Evolutionary conservation across 495 filamentous ascomycete species (phyloP).

Genomic region (Talaromyces borbonicus): DNA sequence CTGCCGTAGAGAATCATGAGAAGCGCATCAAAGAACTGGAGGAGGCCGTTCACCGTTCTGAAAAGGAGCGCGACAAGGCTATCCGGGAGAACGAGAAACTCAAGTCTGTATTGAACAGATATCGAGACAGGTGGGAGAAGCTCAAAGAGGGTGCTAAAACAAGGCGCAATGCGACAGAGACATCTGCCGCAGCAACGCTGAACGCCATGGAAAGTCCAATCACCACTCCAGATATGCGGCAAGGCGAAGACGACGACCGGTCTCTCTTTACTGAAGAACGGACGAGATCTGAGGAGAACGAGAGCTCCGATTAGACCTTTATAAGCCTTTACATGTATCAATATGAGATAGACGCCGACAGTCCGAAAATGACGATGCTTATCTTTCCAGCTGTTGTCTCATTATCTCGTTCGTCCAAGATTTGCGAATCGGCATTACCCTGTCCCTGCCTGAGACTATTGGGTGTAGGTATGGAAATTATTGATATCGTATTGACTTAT

Average conservation of each 20-base stretch:
- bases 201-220: neutral
- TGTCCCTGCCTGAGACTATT: too few species aligned
- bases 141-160: constrained; percentile 76
- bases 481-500: too few species aligned
- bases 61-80: constrained; percentile 46
- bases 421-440: too few species aligned
- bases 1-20: constrained; percentile 23
- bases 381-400: too few species aligned
- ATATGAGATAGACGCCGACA: too few species aligned
- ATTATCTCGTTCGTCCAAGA: too few species aligned
- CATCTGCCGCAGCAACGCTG: constrained; percentile 10
- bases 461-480: too few species aligned
- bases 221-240: neutral
- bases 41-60: constrained; percentile 32
- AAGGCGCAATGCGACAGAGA: constrained; percentile 28
- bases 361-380: too few species aligned
- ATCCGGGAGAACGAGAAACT: constrained; percentile 62
- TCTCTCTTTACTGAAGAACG: too few species aligned
- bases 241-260: neutral
- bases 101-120: constrained; percentile 52
- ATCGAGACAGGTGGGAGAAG: constrained; percentile 73
- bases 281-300: too few species aligned
- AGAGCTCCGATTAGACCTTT: too few species aligned
- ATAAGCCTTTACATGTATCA: too few species aligned
- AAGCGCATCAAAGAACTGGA: constrained; percentile 38